A percentile compares a stretch with the other conserved stretches of the same genome.
Evolutionary conservation across 2,329 filamentous ascomycete genomes (phyloP).

Genomic region (Talaromyces pinophilus): DNA sequence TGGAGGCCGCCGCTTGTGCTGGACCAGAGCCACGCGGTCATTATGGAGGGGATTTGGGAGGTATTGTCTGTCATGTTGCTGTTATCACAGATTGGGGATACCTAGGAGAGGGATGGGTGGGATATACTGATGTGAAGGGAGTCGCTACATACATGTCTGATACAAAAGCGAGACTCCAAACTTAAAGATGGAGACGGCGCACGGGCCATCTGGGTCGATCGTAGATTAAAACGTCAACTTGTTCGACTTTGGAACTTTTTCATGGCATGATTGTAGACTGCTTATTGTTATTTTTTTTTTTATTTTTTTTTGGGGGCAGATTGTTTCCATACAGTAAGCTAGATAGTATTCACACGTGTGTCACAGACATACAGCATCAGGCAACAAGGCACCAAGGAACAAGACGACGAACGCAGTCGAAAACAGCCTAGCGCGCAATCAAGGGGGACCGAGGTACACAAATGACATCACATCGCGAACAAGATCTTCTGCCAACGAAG

Average conservation of each 20-base stretch:
- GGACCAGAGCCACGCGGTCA: slow-evolving; percentile 62
- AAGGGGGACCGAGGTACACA: background rate
- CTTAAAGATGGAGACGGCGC: slow-evolving; percentile 6
- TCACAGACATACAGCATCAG: background rate
- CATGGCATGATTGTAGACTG: no score
- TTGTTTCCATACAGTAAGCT: background rate
- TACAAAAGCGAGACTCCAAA: slow-evolving; percentile 9
- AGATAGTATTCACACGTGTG: background rate
- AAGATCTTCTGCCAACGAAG: background rate
- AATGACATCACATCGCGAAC: slow-evolving; percentile 20
- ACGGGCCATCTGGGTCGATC: slow-evolving; percentile 13
- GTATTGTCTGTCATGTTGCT: slow-evolving; percentile 8
- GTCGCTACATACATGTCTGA: background rate
- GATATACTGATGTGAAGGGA: background rate
- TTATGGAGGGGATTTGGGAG: slow-evolving; percentile 39
- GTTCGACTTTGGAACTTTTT: background rate
- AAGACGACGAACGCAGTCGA: background rate
- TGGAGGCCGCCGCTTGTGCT: slow-evolving; percentile 52
- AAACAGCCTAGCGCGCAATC: slow-evolving; percentile 13
- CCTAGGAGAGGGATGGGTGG: background rate
- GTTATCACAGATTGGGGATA: background rate
- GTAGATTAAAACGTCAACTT: background rate
- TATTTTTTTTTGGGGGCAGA: no score
- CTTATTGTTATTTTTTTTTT: no score
- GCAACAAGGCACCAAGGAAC: background rate